Percentiles rank a stretch among this genome's conserved stretches.
Evolutionary conservation across 176 grass and related monocot species (phyloP).

Genomic region (Areca catechu): DNA sequence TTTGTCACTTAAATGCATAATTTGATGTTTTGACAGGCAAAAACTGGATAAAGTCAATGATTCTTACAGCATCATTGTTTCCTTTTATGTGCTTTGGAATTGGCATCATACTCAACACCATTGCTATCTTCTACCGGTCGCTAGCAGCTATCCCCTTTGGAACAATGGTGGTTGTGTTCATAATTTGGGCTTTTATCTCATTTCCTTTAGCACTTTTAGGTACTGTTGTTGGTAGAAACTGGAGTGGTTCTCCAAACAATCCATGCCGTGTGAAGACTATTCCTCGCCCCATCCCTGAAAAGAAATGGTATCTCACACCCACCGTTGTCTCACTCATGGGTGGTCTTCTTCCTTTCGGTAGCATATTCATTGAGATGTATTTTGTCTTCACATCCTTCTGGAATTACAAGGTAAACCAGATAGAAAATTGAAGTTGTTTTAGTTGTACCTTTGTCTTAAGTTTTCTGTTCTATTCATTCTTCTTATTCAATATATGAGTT

Average conservation of each 20-base stretch:
- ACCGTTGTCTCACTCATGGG: slow-evolving; percentile 82
- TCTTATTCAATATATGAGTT: no score
- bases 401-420: slow-evolving; percentile 83
- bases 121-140: slow-evolving; percentile 90
- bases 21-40: slow-evolving; percentile 47
- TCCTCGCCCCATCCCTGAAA: slow-evolving; percentile 84
- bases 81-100: slow-evolving; percentile 95
- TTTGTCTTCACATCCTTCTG: slow-evolving; percentile 98
- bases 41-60: slow-evolving; percentile 86
- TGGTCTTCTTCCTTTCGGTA: slow-evolving; percentile 88
- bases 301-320: slow-evolving; percentile 93
- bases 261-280: slow-evolving; percentile 93
- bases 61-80: slow-evolving; percentile 76
- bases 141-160: slow-evolving; percentile 95
- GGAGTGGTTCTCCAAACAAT: slow-evolving; percentile 85
- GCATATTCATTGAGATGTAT: slow-evolving; percentile 99
- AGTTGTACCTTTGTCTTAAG: no score
- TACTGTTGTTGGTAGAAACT: slow-evolving; percentile 86
- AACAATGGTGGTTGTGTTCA: slow-evolving; percentile 83
- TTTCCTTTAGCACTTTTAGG: slow-evolving; percentile 82
- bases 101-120: slow-evolving; percentile 70
- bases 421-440: no score
- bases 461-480: no score
- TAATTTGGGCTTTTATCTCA: slow-evolving; percentile 87
- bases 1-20: no score